Base-by-base conservation (phyloP, 768 basidiomycete genomes). In the Cubamyces sp. region DNA sequence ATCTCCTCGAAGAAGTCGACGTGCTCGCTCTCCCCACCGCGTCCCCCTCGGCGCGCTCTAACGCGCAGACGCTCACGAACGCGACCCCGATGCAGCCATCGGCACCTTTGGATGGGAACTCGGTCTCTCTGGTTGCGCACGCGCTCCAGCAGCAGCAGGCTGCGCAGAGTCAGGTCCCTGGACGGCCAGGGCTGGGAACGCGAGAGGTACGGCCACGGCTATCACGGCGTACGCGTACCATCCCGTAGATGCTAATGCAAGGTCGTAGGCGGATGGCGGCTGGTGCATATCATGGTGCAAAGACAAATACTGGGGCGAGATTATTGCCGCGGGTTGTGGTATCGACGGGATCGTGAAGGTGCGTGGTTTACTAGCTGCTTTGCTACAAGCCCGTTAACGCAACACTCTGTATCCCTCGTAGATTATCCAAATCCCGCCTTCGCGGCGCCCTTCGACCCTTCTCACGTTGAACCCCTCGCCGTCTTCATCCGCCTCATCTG, bases 221-320 rank as follows among this genome's bases (percentile, higher is more conserved):
- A 30, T 7, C 34, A 5, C 6, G 9, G 34, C 34, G 34, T 34
- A 9, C 34, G 34, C 5, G 34, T 11, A 30, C 28, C 28, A 30
- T 30, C 8, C 3, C 34, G 9, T 9, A 34, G 34, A 34, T 11
- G 11, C 9, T 34, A 11, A 34, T 9, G 9, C 4, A 11, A 11
- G 9, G 5, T 34, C 23, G 52, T 16, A 72, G 71, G 93, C 93
- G 2, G 88, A 94, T 57, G 94, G 94, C 3, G 96, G 92, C 1
- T 98, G 94, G 94, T 90, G 88, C 59, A 75, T 99, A 45, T 90
- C 90, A 8, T 99, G 96, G 95, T 98, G 96, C 75, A 93, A 94
- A 70, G 97, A 98, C 69, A 82, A 84, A 62, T 97, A 95, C 74
- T 97, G 95, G 95, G 96, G 96, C 1, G 92, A 95, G 71, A 70